phyloP scores from a whole-genome alignment of 2,329 filamentous ascomycete species.

The Graphiopsis chlorocephala region DNA sequence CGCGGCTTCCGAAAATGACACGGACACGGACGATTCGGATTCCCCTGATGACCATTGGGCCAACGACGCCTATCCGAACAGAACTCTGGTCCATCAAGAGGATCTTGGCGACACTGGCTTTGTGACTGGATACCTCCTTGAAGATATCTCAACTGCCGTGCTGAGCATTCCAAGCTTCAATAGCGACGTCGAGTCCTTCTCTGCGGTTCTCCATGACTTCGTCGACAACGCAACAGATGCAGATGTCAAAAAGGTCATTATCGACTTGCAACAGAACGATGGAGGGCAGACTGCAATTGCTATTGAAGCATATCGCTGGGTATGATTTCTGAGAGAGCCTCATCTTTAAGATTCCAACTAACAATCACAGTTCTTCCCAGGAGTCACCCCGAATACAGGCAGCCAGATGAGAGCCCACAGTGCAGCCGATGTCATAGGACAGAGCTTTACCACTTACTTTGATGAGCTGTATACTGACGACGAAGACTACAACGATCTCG shows the following conservation, averaged over 20 bases:
- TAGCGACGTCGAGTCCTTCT: slow-evolving; percentile 19
- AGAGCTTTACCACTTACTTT: slow-evolving; percentile 35
- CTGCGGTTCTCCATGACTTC: slow-evolving; percentile 30
- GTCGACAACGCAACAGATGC: slow-evolving; percentile 31
- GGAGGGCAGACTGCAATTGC: slow-evolving; percentile 48
- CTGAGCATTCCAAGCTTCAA: slow-evolving; percentile 43
- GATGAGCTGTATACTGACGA: slow-evolving; percentile 20
- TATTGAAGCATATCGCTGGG: slow-evolving; percentile 28
- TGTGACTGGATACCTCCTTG: slow-evolving; percentile 18
- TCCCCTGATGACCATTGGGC: not conserved
- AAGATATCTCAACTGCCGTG: slow-evolving; percentile 33
- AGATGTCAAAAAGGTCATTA: slow-evolving; percentile 60
- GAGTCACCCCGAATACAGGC: slow-evolving; percentile 22
- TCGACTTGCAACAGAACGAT: slow-evolving; percentile 61
- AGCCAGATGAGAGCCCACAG: slow-evolving; percentile 34
- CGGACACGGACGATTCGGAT: not conserved
- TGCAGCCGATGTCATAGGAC: slow-evolving; percentile 44
- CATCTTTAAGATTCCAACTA: slow-evolving; percentile 11
- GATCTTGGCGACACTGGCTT: not conserved
- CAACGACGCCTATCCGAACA: not conserved
- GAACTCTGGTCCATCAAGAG: not conserved
- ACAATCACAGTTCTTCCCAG: slow-evolving; percentile 56
- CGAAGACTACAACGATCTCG: slow-evolving; percentile 42
- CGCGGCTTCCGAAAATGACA: not conserved
- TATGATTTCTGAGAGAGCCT: slow-evolving; percentile 21